Percentiles rank a stretch among this genome's conserved stretches.
Conservation (phyloP, 1,284 basidiomycete species). For the Ceratobasidium sp. region DNA sequence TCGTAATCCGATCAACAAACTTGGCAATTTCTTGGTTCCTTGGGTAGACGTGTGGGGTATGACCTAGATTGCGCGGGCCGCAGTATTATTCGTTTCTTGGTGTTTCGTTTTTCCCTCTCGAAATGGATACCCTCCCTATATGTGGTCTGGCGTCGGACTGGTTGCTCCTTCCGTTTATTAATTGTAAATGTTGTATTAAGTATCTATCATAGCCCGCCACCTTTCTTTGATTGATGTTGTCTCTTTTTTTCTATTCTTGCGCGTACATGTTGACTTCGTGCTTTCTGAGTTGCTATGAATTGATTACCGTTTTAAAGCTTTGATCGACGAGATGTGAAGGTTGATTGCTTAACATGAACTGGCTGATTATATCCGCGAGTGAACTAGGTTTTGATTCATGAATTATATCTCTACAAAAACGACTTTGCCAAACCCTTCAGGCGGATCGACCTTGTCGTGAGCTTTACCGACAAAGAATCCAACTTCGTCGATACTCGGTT, state of each 20-base stretch:
- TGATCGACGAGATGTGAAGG: neutral
- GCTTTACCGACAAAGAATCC: constrained; percentile 8
- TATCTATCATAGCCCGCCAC: constrained; percentile 8
- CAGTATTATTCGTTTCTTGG: constrained; percentile 12
- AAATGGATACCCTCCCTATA: neutral
- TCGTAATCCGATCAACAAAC: neutral
- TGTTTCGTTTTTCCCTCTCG: neutral
- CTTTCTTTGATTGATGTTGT: neutral
- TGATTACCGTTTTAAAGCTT: constrained; percentile 15
- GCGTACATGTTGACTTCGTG: constrained; percentile 6
- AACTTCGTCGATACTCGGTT: constrained; percentile 19
- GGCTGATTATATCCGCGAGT: too few species aligned
- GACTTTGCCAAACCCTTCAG: constrained; percentile 33
- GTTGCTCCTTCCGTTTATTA: neutral
- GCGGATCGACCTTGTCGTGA: constrained; percentile 1
- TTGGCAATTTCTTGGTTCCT: neutral
- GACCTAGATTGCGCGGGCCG: constrained; percentile 14
- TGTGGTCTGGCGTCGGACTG: neutral
- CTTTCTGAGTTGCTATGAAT: constrained; percentile 15
- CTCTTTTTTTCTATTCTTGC: too few species aligned
- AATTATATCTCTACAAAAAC: constrained; percentile 19
- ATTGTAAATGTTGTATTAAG: constrained; percentile 24
- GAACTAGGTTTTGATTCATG: constrained; percentile 2
- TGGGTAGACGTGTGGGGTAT: neutral
- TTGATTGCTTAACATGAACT: too few species aligned